Evolutionary conservation across 305 asterid species (phyloP), one percentile per base, ranked within the genome.

Genomic region (Salvia sclarea): DNA sequence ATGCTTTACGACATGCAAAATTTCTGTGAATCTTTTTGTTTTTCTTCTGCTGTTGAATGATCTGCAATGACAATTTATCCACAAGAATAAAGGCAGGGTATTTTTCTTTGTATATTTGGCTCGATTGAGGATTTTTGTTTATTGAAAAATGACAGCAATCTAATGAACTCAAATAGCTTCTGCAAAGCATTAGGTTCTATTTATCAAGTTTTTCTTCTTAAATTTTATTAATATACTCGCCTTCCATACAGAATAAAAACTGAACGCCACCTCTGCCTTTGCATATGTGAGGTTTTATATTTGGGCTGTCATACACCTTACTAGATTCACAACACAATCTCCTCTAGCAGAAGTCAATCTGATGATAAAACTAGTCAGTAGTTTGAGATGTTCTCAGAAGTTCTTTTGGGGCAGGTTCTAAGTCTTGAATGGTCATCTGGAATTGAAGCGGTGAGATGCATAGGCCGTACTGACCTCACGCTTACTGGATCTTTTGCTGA

Each of bases 401-500:
- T 57, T 57, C 45, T 30, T 78, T 63, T 68, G 77, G 62, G 58
- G 70, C 85, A 92, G 98, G 86, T 92, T 75, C 85, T 92, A 69
- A 75, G 77, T 61, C 86, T 92, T 73, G 95, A 86, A 78, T 90
- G 95, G 97, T 81, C 92, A 66, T 74, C 96, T 79, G 90, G 95
- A 70, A 80, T 73, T 82, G 90, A 90, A 82, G 79, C 89, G 62
- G 74, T 92, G 73, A 82, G 70, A 79, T 90, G 97, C 78, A 75
- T 70, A 62, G 79, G 82, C 76, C 97, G 96, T 72, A 77, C 76
- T 74, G 96, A 86, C 76, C 85, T 92, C 77, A 79, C 85, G 68
- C 91, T 92, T 58, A 61, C 83, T 71, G 96, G 96, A 61, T 85
- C 97, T 44, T 92, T 92, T 79, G 89, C 97, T 28, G 98, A 92